Evolutionary conservation across 1,139 yeast genomes (phyloP), one percentile per base, ranked within the genome.

Genomic region (Geotrichum australiense): DNA sequence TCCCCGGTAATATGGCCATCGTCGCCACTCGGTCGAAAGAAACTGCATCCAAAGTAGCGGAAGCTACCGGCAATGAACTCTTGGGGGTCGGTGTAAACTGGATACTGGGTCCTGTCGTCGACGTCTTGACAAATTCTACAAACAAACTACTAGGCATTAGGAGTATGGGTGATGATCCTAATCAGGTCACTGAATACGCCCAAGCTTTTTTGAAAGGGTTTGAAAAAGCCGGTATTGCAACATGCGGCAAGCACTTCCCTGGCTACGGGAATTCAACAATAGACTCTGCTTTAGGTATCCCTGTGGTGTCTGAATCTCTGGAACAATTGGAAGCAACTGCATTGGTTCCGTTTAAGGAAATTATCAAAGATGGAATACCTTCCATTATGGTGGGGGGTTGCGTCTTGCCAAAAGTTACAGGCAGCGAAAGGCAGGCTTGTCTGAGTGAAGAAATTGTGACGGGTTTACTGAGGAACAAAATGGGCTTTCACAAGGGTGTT

Each of bases 301-400:
- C 82, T 2, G 72, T 76, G 68, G 70, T 77, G 51, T 68, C 75
- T 2, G 84, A 78, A 40, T 66, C 76, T 2, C 62, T 74, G 37
- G 75, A 70, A 36, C 80, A 76, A 54, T 64, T 78, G 30, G 71
- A 71, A 43, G 66, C 68, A 33, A 69, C 70, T 50, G 73, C 75
- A 50, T 61, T 71, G 40, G 63, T 71, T 12, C 82, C 84, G 2
- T 78, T 76, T 52, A 70, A 70, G 11, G 64, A 66, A 41, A 62
- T 76, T 36, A 71, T 75, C 32, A 67, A 71, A 35, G 70, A 65
- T 33, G 67, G 66, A n/a, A 58, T 78, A 31, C 82, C 78, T 55
- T 77, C 82, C 0, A 61, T 76, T 21, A 67, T 73, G 61, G 80
- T 75, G 3, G 79, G 82, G n/a, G 82, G 82, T 3, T 77, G 81